Evolutionary conservation across 352 stramenopile genomes (phyloP).

Genomic region (Globisporangium paroecandrum): DNA sequence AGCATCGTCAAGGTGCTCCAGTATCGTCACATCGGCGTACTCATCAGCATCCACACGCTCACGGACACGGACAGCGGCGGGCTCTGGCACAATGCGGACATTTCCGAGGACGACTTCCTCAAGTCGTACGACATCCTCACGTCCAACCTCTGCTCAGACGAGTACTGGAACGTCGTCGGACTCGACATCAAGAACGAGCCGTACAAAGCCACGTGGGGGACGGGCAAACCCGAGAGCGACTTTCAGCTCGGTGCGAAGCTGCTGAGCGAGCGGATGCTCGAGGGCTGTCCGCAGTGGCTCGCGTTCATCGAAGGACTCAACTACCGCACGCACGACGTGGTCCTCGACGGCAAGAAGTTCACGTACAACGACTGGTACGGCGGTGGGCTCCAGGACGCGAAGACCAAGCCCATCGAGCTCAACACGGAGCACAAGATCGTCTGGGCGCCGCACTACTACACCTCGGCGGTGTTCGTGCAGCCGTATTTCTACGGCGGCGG

Average conservation of each 20-base stretch:
- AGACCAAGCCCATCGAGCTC: slow-evolving; percentile 18
- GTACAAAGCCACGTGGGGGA: slow-evolving; percentile 45
- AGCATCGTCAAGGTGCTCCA: slow-evolving; percentile 27
- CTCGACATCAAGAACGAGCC: slow-evolving; percentile 68
- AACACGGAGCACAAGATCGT: slow-evolving; percentile 25
- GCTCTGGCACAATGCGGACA: slow-evolving; percentile 22
- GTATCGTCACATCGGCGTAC: slow-evolving; percentile 26
- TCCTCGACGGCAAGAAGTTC: slow-evolving; percentile 27
- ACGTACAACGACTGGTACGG: slow-evolving; percentile 39
- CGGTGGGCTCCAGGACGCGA: slow-evolving; percentile 30
- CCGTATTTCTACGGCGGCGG: slow-evolving; percentile 31
- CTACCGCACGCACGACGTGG: slow-evolving; percentile 22
- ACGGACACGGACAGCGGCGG: slow-evolving; percentile 14
- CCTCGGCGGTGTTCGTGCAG: slow-evolving; percentile 26
- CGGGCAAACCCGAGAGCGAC: slow-evolving; percentile 21
- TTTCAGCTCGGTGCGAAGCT: slow-evolving; percentile 23
- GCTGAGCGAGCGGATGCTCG: slow-evolving; percentile 29
- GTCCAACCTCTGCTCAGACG: slow-evolving; percentile 8
- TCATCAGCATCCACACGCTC: slow-evolving; percentile 32
- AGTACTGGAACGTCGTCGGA: slow-evolving; percentile 60
- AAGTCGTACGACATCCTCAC: slow-evolving; percentile 24
- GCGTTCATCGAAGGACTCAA: slow-evolving; percentile 38
- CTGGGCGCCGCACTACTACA: slow-evolving; percentile 40
- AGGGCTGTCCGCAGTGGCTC: slow-evolving; percentile 31
- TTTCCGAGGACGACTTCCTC: slow-evolving; percentile 22